Evolutionary conservation across 2,329 filamentous ascomycete genomes (phyloP).

Genomic region (Arachnomyces sp.): DNA sequence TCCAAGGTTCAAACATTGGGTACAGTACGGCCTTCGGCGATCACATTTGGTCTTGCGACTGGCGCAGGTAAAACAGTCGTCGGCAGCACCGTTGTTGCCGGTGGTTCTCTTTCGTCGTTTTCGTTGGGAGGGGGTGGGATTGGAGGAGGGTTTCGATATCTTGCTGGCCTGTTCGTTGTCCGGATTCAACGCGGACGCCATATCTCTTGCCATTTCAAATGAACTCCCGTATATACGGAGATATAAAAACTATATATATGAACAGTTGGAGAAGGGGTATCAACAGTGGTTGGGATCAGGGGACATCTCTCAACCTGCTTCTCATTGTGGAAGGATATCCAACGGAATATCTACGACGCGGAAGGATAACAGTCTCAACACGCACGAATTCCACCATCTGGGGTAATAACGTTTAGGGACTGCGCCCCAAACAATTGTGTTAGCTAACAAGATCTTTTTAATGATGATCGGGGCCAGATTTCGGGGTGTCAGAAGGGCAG

Average conservation of each 20-base stretch:
- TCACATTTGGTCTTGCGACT: conserved; percentile 82
- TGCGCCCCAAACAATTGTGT: no score
- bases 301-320: not conserved
- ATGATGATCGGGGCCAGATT: no score
- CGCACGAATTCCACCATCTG: no score
- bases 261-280: conserved; percentile 1
- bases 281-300: conserved; percentile 2
- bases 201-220: conserved; percentile 4
- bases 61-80: conserved; percentile 91
- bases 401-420: no score
- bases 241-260: not conserved
- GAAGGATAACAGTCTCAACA: not conserved
- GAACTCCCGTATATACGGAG: conserved; percentile 1
- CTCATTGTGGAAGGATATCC: conserved; percentile 12
- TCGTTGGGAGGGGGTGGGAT: conserved; percentile 27
- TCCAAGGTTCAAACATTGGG: conserved; percentile 83
- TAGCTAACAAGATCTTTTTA: no score
- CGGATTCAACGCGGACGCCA: conserved; percentile 2
- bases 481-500: no score
- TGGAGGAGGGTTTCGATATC: conserved; percentile 11
- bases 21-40: conserved; percentile 85
- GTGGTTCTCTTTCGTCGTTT: conserved; percentile 82
- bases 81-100: conserved; percentile 70
- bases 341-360: conserved; percentile 16
- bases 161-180: conserved; percentile 18